Evolutionary conservation across 768 basidiomycete species (phyloP), one percentile per base, ranked within the genome.

Genomic region (Scleroderma bovista): DNA sequence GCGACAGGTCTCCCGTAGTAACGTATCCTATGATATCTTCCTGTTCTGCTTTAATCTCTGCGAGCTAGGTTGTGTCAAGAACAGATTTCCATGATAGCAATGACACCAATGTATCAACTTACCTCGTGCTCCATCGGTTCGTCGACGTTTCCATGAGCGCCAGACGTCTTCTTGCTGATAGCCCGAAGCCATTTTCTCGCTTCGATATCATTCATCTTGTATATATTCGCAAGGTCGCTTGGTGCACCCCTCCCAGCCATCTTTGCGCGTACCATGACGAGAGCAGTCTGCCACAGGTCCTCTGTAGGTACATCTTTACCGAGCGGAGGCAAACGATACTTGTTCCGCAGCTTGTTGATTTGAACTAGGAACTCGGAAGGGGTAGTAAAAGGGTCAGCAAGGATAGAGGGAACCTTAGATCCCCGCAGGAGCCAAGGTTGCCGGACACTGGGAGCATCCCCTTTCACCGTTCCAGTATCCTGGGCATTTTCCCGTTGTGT

Each of bases 1-100:
- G 75, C 2, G 93, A 94, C 62, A 79, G 86, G 52, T 83, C 83
- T 0, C 93, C 94, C 2, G 88, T 84, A 0, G 92, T 91, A 17
- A 93, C 75, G 59, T 88, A 89, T 1, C 95, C 94, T 46, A 95
- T 80, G 22, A 88, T 74, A 3, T 68, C 61, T 3, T 69, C 62
- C 42, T 72, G 60, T 2, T 69, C 58, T 6, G 81, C 73, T 7
- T 68, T 63, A 6, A 65, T 54, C 51, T 74, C 70, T 12, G 74
- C 75, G 3, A 82, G 59, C 83, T 85, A 51, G 7, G 38, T 33
- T 39, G 49, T 44, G 32, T 50, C 31, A 39, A 46, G 22, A 20
- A 44, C 5, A 37, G 37, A 58, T 24, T 32, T 17, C 1, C n/a
- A 24, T 41, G 15, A 36, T 37, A 34, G n/a, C 37, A 3, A 22